These are phyloP conservation scores for Recurvomyces mirabilis DNA, from an alignment of 495 filamentous ascomycete genomes.

Conservation along the genomic window DNA sequence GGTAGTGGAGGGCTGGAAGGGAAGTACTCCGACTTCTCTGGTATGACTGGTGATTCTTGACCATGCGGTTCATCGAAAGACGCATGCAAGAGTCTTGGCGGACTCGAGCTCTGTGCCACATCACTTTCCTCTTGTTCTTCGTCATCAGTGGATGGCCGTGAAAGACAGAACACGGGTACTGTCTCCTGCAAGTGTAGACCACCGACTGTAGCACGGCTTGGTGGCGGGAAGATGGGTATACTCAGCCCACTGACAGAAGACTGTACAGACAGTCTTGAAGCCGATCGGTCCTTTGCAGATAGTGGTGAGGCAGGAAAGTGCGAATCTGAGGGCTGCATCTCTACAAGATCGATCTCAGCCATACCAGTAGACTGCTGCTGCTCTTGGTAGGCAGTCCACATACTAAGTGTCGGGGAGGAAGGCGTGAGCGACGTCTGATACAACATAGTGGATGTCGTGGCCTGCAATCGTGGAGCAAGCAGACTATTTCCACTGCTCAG, in stretches of 20 bases:
- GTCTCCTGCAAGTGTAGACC: conserved; percentile 6
- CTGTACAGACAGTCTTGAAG: conserved; percentile 1
- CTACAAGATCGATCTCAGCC: no score
- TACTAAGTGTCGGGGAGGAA: conserved; percentile 25
- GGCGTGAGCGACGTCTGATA: conserved; percentile 23
- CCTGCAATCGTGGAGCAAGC: not conserved
- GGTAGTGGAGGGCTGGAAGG: conserved; percentile 10
- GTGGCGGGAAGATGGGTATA: conserved; percentile 25
- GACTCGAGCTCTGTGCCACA: not conserved
- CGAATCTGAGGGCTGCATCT: conserved; percentile 5
- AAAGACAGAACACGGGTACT: conserved; percentile 22
- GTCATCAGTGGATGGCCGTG: conserved; percentile 19
- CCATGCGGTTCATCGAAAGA: not conserved
- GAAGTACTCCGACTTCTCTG: no score
- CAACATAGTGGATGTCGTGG: conserved; percentile 21
- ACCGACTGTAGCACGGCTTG: conserved; percentile 18
- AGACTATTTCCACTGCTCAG: not conserved
- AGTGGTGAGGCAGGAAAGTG: conserved; percentile 4
- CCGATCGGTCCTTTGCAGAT: not conserved
- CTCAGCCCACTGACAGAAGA: conserved; percentile 18
- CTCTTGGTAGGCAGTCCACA: conserved; percentile 17
- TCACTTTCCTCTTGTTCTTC: conserved; percentile 1
- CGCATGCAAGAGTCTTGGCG: not conserved
- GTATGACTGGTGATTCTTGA: not conserved
- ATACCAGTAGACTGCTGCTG: not conserved